Conservation (phyloP, 2,329 filamentous ascomycete genomes). For the Neofusicoccum umdonicola region DNA sequence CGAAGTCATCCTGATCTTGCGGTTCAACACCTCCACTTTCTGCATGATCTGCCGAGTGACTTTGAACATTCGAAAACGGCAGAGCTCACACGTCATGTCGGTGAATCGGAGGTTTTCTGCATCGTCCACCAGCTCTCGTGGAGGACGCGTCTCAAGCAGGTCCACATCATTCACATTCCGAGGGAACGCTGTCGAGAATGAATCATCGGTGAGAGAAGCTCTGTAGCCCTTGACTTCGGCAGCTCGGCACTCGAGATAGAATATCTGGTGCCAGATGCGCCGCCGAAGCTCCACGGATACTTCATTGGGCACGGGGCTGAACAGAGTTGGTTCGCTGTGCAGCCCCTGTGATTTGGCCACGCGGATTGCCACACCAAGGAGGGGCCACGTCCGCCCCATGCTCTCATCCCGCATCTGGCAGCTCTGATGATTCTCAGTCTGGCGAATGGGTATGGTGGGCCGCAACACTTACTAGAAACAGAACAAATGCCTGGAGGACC, state of each 20-base stretch:
- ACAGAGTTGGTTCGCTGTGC: constrained; percentile 37
- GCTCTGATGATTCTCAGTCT: not conserved
- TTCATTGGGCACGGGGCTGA: constrained; percentile 34
- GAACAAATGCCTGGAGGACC: constrained; percentile 35
- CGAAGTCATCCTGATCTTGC: not conserved
- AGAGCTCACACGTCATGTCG: constrained; percentile 32
- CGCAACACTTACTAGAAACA: constrained; percentile 15
- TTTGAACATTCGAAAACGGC: constrained; percentile 32
- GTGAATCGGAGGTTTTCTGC: constrained; percentile 22
- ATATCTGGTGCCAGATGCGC: constrained; percentile 37
- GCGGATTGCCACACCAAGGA: constrained; percentile 37
- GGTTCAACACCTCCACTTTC: constrained; percentile 28
- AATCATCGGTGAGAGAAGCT: constrained; percentile 33
- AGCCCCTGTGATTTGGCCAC: constrained; percentile 37
- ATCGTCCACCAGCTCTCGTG: not conserved
- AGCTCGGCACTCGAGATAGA: constrained; percentile 36
- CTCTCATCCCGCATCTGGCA: constrained; percentile 31
- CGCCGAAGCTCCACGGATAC: constrained; percentile 36
- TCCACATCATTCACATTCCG: constrained; percentile 38
- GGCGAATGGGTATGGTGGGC: too few species aligned
- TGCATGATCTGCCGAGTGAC: constrained; percentile 33
- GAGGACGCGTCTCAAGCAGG: constrained; percentile 28
- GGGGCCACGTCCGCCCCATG: constrained; percentile 38
- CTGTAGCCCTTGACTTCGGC: constrained; percentile 39
- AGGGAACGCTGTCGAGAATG: constrained; percentile 36